These are phyloP conservation scores for Leavenworthia alabamica DNA, from an alignment of 345 rosid species.

Conservation along the genomic window DNA sequence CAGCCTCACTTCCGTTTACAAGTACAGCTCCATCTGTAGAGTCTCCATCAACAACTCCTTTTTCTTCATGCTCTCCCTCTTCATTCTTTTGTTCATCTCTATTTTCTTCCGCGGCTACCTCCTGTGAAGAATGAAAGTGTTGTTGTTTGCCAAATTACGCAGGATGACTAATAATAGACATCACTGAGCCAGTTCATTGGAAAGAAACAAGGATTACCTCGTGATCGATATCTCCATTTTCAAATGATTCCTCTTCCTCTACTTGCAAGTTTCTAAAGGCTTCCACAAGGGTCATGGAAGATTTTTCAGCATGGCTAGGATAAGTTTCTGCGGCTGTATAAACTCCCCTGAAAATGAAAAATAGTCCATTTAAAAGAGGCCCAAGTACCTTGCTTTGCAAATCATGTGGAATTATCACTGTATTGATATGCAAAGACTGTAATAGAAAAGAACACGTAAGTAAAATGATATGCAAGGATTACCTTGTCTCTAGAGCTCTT, in stretches of 20 bases:
- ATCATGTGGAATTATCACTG: neutral
- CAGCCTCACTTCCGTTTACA: slow-evolving; percentile 82
- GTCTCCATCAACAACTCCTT: slow-evolving; percentile 69
- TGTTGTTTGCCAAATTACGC: neutral
- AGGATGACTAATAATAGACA: neutral
- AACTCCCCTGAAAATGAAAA: slow-evolving; percentile 49
- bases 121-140: neutral
- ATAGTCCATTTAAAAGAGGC: neutral
- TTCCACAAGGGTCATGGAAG: slow-evolving; percentile 68
- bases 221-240: slow-evolving; percentile 71
- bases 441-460: neutral
- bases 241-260: slow-evolving; percentile 71
- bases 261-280: slow-evolving; percentile 81
- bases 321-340: slow-evolving; percentile 61
- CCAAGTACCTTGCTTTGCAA: neutral
- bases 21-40: slow-evolving; percentile 88
- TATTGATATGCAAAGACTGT: neutral
- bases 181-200: neutral
- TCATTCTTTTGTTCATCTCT: slow-evolving; percentile 47
- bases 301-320: slow-evolving; percentile 56
- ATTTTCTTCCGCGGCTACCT: slow-evolving; percentile 51
- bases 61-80: slow-evolving; percentile 53
- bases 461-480: neutral
- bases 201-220: slow-evolving; percentile 44
- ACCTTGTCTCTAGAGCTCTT: slow-evolving; percentile 74